A percentile compares a stretch with the other conserved stretches of the same genome.
Evolutionary conservation across 345 rosid genomes (phyloP).

Genomic region (Boechera divaricarpa): DNA sequence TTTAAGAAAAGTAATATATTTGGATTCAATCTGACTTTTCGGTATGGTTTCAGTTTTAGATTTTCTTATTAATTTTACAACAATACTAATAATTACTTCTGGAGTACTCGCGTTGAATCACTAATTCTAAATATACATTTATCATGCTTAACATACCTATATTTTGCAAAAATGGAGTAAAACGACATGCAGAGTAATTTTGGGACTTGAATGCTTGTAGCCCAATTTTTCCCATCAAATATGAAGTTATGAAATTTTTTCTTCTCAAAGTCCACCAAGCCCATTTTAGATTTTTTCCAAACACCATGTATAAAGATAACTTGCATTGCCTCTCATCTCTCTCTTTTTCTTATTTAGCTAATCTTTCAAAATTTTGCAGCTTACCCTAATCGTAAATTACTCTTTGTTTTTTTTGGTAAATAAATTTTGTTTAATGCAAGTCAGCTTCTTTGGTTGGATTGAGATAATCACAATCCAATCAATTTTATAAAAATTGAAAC

Average conservation of each 20-base stretch:
- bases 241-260: no score
- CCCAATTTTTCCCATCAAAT: background rate
- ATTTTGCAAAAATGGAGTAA: background rate
- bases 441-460: conserved; percentile 48
- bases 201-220: background rate
- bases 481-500: conserved; percentile 29
- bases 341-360: background rate
- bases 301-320: background rate
- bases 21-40: background rate
- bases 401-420: no score
- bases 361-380: background rate
- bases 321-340: background rate
- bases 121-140: no score
- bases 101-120: no score
- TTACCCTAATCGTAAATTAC: no score
- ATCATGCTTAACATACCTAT: background rate
- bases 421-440: conserved; percentile 20
- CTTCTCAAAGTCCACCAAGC: conserved; percentile 2
- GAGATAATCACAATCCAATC: conserved; percentile 23
- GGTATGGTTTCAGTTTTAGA: no score
- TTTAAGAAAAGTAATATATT: background rate
- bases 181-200: background rate
- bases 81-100: background rate
- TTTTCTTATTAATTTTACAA: background rate
- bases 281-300: background rate